Evolutionary conservation across 129 eudicot species (phyloP).

Genomic region (Escallonia rubra): DNA sequence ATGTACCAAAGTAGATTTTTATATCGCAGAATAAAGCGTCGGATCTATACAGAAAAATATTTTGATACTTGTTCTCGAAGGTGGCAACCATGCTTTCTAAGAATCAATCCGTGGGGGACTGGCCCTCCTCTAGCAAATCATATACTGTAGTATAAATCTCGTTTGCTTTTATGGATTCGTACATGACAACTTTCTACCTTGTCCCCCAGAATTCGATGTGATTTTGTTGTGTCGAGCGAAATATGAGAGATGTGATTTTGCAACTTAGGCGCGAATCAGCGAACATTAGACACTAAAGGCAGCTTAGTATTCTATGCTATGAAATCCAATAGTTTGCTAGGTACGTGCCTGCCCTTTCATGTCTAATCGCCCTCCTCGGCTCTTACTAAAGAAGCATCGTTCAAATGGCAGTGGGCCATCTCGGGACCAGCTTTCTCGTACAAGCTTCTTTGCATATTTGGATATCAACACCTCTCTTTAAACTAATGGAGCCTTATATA

Average conservation of each 20-base stretch:
- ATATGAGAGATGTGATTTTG: neutral
- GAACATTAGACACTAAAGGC: neutral
- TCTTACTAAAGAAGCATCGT: conserved; percentile 1
- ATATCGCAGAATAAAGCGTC: too few relatives aligned
- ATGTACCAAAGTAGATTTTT: too few relatives aligned
- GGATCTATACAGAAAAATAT: too few relatives aligned
- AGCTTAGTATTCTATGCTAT: neutral
- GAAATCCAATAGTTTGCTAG: neutral
- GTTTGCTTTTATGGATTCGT: neutral
- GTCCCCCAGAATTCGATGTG: neutral
- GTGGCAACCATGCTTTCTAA: too few relatives aligned
- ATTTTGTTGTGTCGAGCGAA: neutral
- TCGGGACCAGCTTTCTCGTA: neutral
- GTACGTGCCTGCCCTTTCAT: neutral
- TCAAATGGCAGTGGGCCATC: neutral
- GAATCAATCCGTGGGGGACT: neutral
- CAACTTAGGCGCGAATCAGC: too few relatives aligned
- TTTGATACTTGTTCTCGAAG: too few relatives aligned
- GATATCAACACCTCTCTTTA: neutral
- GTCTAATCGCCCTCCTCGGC: neutral
- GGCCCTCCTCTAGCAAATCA: neutral
- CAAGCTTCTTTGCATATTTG: conserved; percentile 5
- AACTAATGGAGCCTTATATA: too few relatives aligned
- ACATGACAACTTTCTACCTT: neutral
- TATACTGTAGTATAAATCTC: neutral